Base-by-base conservation (phyloP, 2,329 filamentous ascomycete genomes). In the Pseudocercospora macadamiae region DNA sequence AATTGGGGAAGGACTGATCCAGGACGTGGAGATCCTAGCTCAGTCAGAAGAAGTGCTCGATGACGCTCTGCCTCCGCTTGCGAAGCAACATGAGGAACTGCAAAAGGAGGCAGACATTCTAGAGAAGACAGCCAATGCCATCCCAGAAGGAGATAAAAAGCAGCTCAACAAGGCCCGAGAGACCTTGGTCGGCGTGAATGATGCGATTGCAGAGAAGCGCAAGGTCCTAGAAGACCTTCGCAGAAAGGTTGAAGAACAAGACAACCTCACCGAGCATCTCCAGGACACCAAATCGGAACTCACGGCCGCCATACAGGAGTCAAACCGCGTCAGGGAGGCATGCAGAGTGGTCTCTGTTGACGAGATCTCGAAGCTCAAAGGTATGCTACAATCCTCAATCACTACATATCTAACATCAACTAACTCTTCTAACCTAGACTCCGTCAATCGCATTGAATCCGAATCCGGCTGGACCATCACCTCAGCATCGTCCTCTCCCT, bases 271-370 rank as follows among this genome's bases (percentile, higher is more conserved):
- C 16, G 83, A 86, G 59, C 79, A 83, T 1, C 81, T 88, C 45
- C 79, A 82, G 6, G 81, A 86, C 59, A 83, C 86, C 68, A 96
- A 93, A 72, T 76, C 86, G 54, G 82, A 86, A 66, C 91, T 84
- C 65, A 70, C 88, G 26, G 82, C 85, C 25, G 89, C 95, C 48
- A 97, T 96, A 58, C 83, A 86, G 59, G 88, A 91, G 68, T 90
- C 93, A 0, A 92, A 97, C 73, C 87, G 86, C 64, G 81, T 96
- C 23, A 85, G 90, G 62, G 92, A 97, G 72, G 90, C 96, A 69
- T 96, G 89, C 72, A 86, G 93, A 54, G 93, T 93, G 36, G 97
- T 93, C 88, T 93, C 88, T 57, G 85, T 88, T 53, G 87, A 83
- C 25, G 95, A 97, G 75, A 90, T 97, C 63, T 83, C 83, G 63